Base-by-base conservation (phyloP, 2,329 filamentous ascomycete species). In the Alternaria tenuissima region DNA sequence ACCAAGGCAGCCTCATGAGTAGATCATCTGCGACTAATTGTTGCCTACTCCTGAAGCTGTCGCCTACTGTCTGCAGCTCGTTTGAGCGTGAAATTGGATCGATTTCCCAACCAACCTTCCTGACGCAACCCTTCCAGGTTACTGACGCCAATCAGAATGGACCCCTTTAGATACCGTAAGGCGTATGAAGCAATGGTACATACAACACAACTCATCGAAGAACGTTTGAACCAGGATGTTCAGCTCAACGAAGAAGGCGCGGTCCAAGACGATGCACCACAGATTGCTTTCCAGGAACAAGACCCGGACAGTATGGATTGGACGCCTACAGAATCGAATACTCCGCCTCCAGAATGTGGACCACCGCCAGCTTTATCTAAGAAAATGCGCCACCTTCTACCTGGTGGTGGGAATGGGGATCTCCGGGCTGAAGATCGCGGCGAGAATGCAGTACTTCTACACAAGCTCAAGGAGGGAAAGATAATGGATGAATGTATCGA, bases 281-380 rank as follows among this genome's bases (percentile, higher is more conserved):
- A 61, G 38, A 55, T 41, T 18, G 51, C 62, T 14, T 68, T 70
- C 26, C 69, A 70, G 20, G 63, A 72, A 5, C 70, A 76, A 38
- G 76, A 78, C 51, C 68, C 72, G 0, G 76, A 78, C 58, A 75
- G 74, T 34, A 78, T 78, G 76, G 76, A 78, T 47, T 78, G 76
- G 76, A 75, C 72, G 32, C 75, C 74, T 8, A 77, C 73, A 12
- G 75, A 70, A 26, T 63, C 68, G 22, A 68, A 63, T 12, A 73
- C 71, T 41, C 67, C 72, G 36, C 67, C 74, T 44, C 63, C 63
- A 24, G 71, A 65, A 51, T 77, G 75, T 57, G 74, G 73, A 22
- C 74, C 75, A 18, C 70, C 70, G 7, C 70, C 68, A 18, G 64
- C 67, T 7, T 47, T 75, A 22, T 73, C 76, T 1, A 71, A 69